These are phyloP conservation scores for Papilionanthe hybrid DNA, from an alignment of 116 monocot genomes.

Conservation along the genomic window DNA sequence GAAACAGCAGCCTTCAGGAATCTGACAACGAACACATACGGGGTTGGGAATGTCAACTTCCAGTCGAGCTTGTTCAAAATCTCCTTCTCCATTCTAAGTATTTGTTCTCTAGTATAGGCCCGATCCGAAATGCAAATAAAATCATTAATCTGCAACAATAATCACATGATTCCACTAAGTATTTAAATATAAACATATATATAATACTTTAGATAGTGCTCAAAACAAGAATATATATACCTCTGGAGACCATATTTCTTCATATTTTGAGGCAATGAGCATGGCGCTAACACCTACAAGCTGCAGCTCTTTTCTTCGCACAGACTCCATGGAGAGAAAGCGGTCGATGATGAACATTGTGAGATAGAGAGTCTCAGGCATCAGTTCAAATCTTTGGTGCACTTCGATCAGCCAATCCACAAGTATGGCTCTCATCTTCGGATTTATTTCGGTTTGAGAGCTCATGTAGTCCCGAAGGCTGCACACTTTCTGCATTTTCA, in stretches of 20 bases:
- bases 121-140: slow-evolving; percentile 59
- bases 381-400: slow-evolving; percentile 73
- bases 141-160: slow-evolving; percentile 49
- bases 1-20: slow-evolving; percentile 65
- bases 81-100: slow-evolving; percentile 61
- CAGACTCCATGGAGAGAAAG: slow-evolving; percentile 53
- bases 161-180: too few species aligned
- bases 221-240: slow-evolving; percentile 19
- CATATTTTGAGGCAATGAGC: slow-evolving; percentile 92
- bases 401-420: slow-evolving; percentile 91
- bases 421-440: slow-evolving; percentile 77
- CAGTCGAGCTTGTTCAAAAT: slow-evolving; percentile 84
- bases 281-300: slow-evolving; percentile 78
- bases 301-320: slow-evolving; percentile 65
- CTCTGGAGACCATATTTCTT: slow-evolving; percentile 94
- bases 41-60: slow-evolving; percentile 81
- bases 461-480: slow-evolving; percentile 61
- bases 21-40: slow-evolving; percentile 73
- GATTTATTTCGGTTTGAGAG: slow-evolving; percentile 66
- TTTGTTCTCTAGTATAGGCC: slow-evolving; percentile 55
- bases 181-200: not conserved
- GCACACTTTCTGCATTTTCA: slow-evolving; percentile 28
- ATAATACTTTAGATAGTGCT: too few species aligned
- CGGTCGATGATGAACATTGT: slow-evolving; percentile 62
- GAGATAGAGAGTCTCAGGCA: slow-evolving; percentile 90